A percentile compares a stretch with the other conserved stretches of the same genome.
Conservation (phyloP, 176 grass and related monocot species). For the Cocos nucifera region DNA sequence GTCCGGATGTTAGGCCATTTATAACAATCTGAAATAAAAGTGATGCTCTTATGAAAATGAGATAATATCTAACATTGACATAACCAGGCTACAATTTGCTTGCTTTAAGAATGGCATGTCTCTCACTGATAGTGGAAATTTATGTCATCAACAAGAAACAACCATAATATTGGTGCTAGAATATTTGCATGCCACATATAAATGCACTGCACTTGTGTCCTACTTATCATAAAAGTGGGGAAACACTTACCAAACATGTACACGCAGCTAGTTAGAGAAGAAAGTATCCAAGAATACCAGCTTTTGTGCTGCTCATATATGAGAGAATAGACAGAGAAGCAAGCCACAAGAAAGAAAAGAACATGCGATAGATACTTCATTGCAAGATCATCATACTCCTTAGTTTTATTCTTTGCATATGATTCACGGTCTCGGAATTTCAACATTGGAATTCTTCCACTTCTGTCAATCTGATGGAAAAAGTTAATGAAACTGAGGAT, state of each 20-base stretch:
- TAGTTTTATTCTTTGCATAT: constrained; percentile 95
- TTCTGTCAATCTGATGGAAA: constrained; percentile 73
- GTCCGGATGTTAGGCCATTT: too few relatives aligned
- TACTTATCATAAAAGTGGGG: background rate
- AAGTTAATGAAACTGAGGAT: background rate
- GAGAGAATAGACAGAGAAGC: constrained; percentile 80
- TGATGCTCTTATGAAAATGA: too few relatives aligned
- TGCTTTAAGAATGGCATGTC: too few relatives aligned
- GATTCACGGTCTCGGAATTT: constrained; percentile 78
- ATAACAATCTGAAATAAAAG: too few relatives aligned
- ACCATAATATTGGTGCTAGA: too few relatives aligned
- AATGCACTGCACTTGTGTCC: too few relatives aligned
- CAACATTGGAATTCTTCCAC: constrained; percentile 74
- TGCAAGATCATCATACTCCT: constrained; percentile 95
- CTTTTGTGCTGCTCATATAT: constrained; percentile 94
- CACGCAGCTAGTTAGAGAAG: constrained; percentile 93
- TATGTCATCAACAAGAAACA: too few relatives aligned
- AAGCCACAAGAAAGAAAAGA: constrained; percentile 60
- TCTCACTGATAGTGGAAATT: too few relatives aligned
- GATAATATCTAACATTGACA: too few relatives aligned
- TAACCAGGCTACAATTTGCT: too few relatives aligned
- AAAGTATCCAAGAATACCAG: constrained; percentile 99
- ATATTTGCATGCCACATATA: too few relatives aligned
- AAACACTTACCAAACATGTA: constrained; percentile 96
- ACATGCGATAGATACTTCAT: constrained; percentile 95